Conservation (phyloP, 305 asterid species). For the Solanum hybrid region DNA sequence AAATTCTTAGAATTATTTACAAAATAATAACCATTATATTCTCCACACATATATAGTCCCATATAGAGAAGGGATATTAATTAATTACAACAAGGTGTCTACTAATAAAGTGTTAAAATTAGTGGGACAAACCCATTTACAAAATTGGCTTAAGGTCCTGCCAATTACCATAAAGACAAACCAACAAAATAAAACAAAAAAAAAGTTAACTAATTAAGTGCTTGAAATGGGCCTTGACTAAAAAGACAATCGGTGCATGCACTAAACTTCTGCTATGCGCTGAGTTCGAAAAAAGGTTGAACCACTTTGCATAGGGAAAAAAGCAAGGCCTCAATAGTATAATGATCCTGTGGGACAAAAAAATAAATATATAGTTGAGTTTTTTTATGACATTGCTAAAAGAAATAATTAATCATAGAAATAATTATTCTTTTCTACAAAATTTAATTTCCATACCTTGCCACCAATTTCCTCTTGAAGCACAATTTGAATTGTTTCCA, state of each 20-base stretch:
- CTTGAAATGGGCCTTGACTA: neutral
- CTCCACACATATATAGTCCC: neutral
- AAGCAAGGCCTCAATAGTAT: constrained; percentile 17
- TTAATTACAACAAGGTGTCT: neutral
- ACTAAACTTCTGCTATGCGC: neutral
- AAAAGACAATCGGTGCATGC: fast-evolving
- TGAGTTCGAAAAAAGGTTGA: fast-evolving
- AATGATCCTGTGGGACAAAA: constrained; percentile 19
- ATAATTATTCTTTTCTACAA: neutral
- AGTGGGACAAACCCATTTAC: neutral
- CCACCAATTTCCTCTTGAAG: constrained; percentile 46
- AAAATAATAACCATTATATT: neutral
- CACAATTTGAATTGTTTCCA: constrained; percentile 20
- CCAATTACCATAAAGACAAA: neutral
- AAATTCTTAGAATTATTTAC: neutral
- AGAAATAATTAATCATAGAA: neutral
- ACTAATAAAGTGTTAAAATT: neutral
- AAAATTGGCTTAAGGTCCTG: neutral
- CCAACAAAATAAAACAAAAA: neutral
- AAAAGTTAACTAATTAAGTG: too few relatives aligned
- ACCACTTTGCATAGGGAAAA: neutral
- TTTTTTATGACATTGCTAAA: neutral
- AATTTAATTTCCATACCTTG: constrained; percentile 17
- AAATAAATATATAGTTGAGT: neutral
- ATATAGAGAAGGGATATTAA: neutral